phyloP scores from a whole-genome alignment of 768 basidiomycete species.

The Lepiota subincarnata region DNA sequence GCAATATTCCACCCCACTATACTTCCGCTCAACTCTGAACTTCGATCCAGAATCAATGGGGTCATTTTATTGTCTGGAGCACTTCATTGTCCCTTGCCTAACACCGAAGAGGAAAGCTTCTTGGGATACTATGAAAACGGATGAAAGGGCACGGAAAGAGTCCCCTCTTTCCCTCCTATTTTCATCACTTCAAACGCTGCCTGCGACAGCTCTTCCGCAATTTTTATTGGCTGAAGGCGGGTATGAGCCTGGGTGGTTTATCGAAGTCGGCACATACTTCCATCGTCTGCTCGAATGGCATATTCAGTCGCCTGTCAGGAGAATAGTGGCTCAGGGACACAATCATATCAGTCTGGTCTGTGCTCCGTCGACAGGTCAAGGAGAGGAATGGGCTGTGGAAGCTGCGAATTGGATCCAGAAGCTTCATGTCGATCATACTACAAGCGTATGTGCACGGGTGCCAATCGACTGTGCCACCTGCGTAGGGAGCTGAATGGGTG shows the following conservation, averaged over 20 bases:
- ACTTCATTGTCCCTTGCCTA: constrained; percentile 32
- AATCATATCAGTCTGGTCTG: constrained; percentile 60
- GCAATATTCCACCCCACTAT: constrained; percentile 37
- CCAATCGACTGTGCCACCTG: no score
- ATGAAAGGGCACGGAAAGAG: neutral
- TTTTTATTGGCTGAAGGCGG: constrained; percentile 48
- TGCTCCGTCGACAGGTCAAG: constrained; percentile 49
- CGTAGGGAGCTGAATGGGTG: no score
- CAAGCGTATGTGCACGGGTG: no score
- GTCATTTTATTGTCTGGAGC: constrained; percentile 43
- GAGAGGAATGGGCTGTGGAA: constrained; percentile 59
- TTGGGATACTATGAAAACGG: constrained; percentile 26
- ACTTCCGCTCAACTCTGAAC: constrained; percentile 22
- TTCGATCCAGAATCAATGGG: constrained; percentile 38
- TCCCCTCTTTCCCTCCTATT: constrained; percentile 1
- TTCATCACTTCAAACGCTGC: constrained; percentile 24
- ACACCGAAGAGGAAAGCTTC: constrained; percentile 26
- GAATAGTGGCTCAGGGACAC: constrained; percentile 44
- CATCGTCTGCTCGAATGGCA: constrained; percentile 32
- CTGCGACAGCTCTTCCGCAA: constrained; percentile 38
- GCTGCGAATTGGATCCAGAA: constrained; percentile 35
- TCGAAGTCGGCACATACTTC: constrained; percentile 33
- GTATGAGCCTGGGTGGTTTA: constrained; percentile 46
- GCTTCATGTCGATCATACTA: neutral
- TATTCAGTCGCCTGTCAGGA: constrained; percentile 26